A percentile compares a stretch with the other conserved stretches of the same genome.
These are phyloP conservation scores for Amphichorda felina DNA, from an alignment of 2,329 filamentous ascomycete genomes.

Conservation along the genomic window DNA sequence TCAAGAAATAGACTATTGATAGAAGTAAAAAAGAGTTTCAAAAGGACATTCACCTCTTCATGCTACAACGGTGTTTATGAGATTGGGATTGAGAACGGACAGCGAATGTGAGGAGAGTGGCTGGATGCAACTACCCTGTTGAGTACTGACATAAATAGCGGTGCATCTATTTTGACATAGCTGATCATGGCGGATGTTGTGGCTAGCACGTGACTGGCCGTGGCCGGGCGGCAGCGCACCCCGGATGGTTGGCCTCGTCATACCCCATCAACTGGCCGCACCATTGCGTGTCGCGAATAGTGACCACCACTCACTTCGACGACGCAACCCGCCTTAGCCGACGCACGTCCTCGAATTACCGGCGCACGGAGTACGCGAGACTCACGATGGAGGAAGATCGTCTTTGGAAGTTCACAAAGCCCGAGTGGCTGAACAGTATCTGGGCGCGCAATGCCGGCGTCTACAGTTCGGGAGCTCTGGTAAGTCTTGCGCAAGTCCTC, in stretches of 20 bases:
- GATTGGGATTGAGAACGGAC: too few species aligned
- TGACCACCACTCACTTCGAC: neutral
- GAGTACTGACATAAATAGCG: too few species aligned
- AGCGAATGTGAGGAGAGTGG: too few species aligned
- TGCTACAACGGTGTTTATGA: too few species aligned
- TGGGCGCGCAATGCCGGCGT: slow-evolving; percentile 53
- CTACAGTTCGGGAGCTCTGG: slow-evolving; percentile 50
- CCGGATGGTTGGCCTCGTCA: too few species aligned
- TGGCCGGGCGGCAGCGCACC: too few species aligned
- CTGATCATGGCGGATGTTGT: too few species aligned
- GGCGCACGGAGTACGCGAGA: neutral
- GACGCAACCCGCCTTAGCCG: neutral
- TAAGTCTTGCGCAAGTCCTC: slow-evolving; percentile 28
- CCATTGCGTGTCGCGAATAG: too few species aligned
- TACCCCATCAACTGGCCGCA: too few species aligned
- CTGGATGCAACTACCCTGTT: too few species aligned
- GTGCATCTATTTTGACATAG: too few species aligned
- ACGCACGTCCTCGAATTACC: neutral
- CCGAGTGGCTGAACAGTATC: slow-evolving; percentile 54
- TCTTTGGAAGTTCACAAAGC: slow-evolving; percentile 55
- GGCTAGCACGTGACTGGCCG: too few species aligned
- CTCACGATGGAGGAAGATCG: slow-evolving; percentile 48
- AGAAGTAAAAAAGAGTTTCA: neutral
- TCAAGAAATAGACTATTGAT: slow-evolving; percentile 47
- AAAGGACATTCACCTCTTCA: neutral